Percentiles rank a stretch among this genome's conserved stretches.
Evolutionary conservation across 495 filamentous ascomycete species (phyloP).

Genomic region (Glarea lozoyensis): DNA sequence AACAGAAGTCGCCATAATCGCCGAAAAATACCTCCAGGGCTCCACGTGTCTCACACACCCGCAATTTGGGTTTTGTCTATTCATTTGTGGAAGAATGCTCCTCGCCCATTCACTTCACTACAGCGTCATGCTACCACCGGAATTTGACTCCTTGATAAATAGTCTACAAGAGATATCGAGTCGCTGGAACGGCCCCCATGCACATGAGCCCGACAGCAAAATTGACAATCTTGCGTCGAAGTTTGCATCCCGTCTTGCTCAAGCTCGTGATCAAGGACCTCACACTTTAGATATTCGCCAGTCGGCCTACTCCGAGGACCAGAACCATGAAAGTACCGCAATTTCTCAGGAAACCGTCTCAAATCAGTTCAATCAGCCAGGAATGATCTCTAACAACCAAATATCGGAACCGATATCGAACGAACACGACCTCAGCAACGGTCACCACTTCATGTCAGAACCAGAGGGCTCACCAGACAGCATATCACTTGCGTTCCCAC

Average conservation of each 20-base stretch:
- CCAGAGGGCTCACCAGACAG: conserved; percentile 15
- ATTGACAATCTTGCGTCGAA: conserved; percentile 26
- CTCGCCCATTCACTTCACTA: conserved; percentile 25
- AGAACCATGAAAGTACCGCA: not conserved
- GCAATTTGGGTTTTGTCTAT: conserved; percentile 35
- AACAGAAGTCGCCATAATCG: conserved; percentile 29
- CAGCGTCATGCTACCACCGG: conserved; percentile 13
- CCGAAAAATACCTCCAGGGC: conserved; percentile 25
- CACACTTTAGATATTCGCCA: conserved; percentile 26
- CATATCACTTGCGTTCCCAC: conserved; percentile 28
- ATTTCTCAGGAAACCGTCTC: not conserved
- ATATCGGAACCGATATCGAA: not conserved
- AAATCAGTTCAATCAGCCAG: not conserved
- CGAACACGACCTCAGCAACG: not conserved
- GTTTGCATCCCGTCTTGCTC: conserved; percentile 25
- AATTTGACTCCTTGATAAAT: conserved; percentile 21
- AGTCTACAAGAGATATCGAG: conserved; percentile 26
- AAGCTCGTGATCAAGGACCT: conserved; percentile 21
- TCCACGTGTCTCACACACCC: too few relatives aligned
- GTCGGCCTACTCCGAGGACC: conserved; percentile 27
- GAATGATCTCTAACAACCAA: not conserved
- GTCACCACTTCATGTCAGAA: not conserved
- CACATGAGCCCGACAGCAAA: not conserved
- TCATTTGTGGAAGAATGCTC: conserved; percentile 28
- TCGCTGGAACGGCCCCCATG: conserved; percentile 24